Evolutionary conservation across 202 grass and related monocot genomes (phyloP).

Genomic region (Carex sylvatica): DNA sequence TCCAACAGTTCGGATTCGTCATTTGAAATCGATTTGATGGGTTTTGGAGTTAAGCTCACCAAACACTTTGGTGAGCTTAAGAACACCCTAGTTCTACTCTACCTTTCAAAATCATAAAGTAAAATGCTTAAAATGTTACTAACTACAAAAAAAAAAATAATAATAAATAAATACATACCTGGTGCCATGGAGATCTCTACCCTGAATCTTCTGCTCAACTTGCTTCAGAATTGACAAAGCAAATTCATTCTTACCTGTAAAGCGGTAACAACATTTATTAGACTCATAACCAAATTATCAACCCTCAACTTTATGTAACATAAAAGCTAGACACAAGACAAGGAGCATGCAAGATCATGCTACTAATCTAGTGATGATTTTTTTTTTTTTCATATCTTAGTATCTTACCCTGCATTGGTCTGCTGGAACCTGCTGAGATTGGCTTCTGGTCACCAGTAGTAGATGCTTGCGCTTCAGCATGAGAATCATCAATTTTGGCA

Average conservation of each 20-base stretch:
- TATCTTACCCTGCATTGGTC: slow-evolving; percentile 58
- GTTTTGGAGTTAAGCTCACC: no score
- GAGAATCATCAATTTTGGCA: slow-evolving; percentile 36
- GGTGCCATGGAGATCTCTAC: slow-evolving; percentile 58
- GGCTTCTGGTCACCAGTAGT: slow-evolving; percentile 54
- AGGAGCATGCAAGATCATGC: not conserved
- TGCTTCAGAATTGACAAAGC: slow-evolving; percentile 89
- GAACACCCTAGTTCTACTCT: no score
- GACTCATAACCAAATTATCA: not conserved
- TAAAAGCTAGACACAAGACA: not conserved
- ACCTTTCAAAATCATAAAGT: slow-evolving; percentile 20
- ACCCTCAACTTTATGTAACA: not conserved
- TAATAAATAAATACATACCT: slow-evolving; percentile 56
- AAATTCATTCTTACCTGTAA: slow-evolving; percentile 89
- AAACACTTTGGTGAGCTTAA: no score
- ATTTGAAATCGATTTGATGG: no score
- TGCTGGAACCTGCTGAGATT: slow-evolving; percentile 36
- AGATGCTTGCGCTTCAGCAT: slow-evolving; percentile 43
- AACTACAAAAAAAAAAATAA: slow-evolving; percentile 8
- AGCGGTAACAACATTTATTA: slow-evolving; percentile 16
- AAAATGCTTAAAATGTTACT: slow-evolving; percentile 15
- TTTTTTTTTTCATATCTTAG: slow-evolving; percentile 21
- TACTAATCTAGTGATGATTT: not conserved
- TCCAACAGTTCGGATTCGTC: no score
- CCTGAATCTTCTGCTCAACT: slow-evolving; percentile 89